Conservation (phyloP, 768 basidiomycete genomes). For the Dacryopinax primogenitus region DNA sequence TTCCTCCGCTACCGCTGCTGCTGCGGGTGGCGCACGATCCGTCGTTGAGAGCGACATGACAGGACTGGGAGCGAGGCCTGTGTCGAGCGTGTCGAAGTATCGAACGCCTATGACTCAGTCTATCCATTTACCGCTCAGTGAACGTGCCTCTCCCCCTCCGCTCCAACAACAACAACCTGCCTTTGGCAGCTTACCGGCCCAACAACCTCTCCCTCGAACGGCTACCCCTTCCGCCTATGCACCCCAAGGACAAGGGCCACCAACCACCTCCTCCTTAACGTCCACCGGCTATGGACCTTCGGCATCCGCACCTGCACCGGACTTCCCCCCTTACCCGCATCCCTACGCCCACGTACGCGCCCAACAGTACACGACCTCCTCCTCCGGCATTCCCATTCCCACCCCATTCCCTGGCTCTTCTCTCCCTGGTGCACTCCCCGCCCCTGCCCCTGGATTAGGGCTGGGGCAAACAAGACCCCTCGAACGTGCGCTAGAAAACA, state of each 20-base stretch:
- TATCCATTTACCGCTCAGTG: background rate
- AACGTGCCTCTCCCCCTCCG: background rate
- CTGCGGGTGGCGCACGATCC: too few relatives aligned
- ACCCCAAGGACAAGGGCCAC: too few relatives aligned
- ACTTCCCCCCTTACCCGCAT: background rate
- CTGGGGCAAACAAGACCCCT: too few relatives aligned
- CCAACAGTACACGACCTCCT: background rate
- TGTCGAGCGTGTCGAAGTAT: conserved; percentile 1
- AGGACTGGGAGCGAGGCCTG: background rate
- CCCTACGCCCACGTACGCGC: background rate
- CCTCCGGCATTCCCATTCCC: background rate
- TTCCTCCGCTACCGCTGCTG: too few relatives aligned
- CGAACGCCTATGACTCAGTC: conserved; percentile 4
- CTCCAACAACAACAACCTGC: background rate
- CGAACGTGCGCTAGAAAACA: conserved; percentile 64
- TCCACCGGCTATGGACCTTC: background rate
- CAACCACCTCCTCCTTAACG: background rate
- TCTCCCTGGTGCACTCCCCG: background rate
- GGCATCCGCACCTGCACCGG: background rate
- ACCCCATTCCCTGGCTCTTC: background rate
- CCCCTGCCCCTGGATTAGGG: too few relatives aligned
- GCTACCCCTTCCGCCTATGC: background rate
- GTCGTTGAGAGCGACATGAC: too few relatives aligned
- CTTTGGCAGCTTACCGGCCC: background rate
- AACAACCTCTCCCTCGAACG: background rate